Base-by-base conservation (phyloP, 164 flowering plant genomes). In the Taxillus chinensis region DNA sequence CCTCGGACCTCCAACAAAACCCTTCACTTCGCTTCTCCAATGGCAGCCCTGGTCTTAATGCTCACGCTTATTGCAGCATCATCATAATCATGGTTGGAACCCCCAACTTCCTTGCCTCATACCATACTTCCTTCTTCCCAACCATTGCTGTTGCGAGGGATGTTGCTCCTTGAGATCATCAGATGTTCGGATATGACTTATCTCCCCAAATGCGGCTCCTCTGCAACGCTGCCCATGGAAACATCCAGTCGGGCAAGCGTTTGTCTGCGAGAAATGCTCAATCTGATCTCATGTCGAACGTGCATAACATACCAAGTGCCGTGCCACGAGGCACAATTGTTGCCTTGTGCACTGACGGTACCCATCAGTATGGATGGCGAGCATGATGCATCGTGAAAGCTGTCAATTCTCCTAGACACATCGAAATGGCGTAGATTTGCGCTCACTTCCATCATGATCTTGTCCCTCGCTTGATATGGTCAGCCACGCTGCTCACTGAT, bases 311-410 rank as follows among this genome's bases (percentile, higher is more conserved):
- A 12, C 95, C 97, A 16, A 90, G 91, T 55, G 97, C 46, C 86
- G 81, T 82, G 3, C 97, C 97, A 43, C 97, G 78, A 2, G 97
- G 97, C 39, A 90, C 91, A 10, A 90, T 90, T 11, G 97, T 90
- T 50, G 95, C 97, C 67, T 95, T 95, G 76, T 91, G 99, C 45
- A 95, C 93, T 15, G 92, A 83, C 63, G 70, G 83, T 55, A 98
- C 99, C 98, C 99, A 45, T 91, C 96, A n/a, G 99, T 95, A 63
- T 89, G 85, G 64, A 91, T 74, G n/a, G 97, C 92, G 87, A 58
- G 97, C 97, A 70, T 90, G 97, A 27, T 98, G 88, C 98, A 78
- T 95, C 99, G 61, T 95, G 99, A 71, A 73, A 95, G 58, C 96
- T 98, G 37, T 93, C 91, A 46, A 86, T 73, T 67, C 59, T 82